Evolutionary conservation across 2,329 filamentous ascomycete species (phyloP).

Genomic region (Botrytis medusae): DNA sequence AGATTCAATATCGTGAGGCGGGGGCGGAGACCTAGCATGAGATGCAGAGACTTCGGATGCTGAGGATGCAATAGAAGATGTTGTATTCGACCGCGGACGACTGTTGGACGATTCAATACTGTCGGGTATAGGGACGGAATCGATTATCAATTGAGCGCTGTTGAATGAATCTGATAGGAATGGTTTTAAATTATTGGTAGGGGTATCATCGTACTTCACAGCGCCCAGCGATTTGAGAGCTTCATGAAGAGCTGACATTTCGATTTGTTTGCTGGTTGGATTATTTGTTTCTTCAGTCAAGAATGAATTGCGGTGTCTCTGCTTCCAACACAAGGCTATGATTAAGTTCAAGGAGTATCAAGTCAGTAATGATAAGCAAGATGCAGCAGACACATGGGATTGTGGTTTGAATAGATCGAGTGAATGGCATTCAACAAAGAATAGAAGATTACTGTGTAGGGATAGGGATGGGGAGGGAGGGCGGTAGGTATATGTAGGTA

Average conservation of each 20-base stretch:
- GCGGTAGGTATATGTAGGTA: background rate
- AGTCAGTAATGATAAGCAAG: background rate
- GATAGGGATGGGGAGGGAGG: too few species aligned
- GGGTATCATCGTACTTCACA: slow-evolving; percentile 51
- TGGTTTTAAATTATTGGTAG: slow-evolving; percentile 49
- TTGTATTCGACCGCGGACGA: slow-evolving; percentile 58
- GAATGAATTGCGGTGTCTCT: background rate
- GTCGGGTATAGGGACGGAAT: slow-evolving; percentile 67
- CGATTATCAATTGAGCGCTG: slow-evolving; percentile 68
- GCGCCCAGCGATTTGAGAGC: slow-evolving; percentile 58
- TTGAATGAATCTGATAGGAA: slow-evolving; percentile 62
- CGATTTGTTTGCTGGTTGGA: background rate
- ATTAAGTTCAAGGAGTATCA: background rate
- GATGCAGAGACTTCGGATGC: slow-evolving; percentile 55
- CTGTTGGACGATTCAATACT: slow-evolving; percentile 47
- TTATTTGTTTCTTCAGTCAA: background rate
- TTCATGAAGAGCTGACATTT: slow-evolving; percentile 59
- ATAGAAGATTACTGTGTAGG: too few species aligned
- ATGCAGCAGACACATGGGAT: background rate
- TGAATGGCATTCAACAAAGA: slow-evolving; percentile 3
- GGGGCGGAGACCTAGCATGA: slow-evolving; percentile 45
- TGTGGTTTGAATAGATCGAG: background rate
- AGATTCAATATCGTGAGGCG: slow-evolving; percentile 50
- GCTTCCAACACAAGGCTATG: background rate
- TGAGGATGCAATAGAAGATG: slow-evolving; percentile 47